These are phyloP conservation scores for Pachysandra terminalis DNA, from an alignment of 164 flowering plant genomes.

Conservation along the genomic window DNA sequence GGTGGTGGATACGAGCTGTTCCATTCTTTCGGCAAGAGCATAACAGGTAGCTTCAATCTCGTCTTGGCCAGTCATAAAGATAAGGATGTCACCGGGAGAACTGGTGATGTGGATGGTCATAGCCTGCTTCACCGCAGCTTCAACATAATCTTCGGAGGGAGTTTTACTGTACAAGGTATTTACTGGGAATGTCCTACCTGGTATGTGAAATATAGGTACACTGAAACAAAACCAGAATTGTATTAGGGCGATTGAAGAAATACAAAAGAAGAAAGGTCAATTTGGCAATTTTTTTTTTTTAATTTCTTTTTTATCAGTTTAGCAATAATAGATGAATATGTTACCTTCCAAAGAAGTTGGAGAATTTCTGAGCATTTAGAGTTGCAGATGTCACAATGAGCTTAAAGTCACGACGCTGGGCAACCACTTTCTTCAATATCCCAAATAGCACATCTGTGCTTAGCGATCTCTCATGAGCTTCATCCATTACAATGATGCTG, in stretches of 20 bases:
- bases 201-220: slow-evolving; percentile 86
- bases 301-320: too few relatives aligned
- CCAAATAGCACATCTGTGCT: slow-evolving; percentile 97
- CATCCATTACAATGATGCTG: slow-evolving; percentile 96
- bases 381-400: slow-evolving; percentile 99
- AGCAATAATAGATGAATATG: background rate
- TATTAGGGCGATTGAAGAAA: background rate
- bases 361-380: slow-evolving; percentile 90
- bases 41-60: slow-evolving; percentile 97
- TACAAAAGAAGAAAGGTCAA: background rate
- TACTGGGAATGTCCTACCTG: slow-evolving; percentile 94
- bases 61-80: slow-evolving; percentile 99
- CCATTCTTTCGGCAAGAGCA: slow-evolving; percentile 86
- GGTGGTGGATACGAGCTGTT: slow-evolving; percentile 70
- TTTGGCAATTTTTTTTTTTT: too few relatives aligned
- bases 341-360: slow-evolving; percentile 94
- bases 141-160: slow-evolving; percentile 93
- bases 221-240: slow-evolving; percentile 31
- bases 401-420: slow-evolving; percentile 91
- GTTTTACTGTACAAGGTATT: slow-evolving; percentile 70
- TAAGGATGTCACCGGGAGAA: slow-evolving; percentile 90
- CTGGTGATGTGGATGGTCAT: slow-evolving; percentile 90
- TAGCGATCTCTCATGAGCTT: slow-evolving; percentile 97
- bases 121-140: slow-evolving; percentile 96
- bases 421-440: slow-evolving; percentile 92